Evolutionary conservation across 2,329 filamentous ascomycete species (phyloP), one percentile per base, ranked within the genome.

Genomic region (Spiromastix sp.): DNA sequence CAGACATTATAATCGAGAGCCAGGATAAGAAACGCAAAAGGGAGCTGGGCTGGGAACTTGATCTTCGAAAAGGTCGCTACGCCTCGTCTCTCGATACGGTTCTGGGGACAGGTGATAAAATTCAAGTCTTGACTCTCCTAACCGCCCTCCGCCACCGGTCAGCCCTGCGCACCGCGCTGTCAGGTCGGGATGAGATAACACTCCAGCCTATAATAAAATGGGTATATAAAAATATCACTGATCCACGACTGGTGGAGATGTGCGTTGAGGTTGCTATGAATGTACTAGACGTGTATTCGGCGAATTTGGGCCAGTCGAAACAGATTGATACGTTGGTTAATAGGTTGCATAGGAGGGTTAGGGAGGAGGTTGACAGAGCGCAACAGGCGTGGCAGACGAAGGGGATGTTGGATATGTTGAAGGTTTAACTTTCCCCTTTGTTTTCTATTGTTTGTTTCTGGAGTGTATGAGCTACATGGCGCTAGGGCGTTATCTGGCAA

Each of bases 71-170:
- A 50, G 86, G 79, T 8, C 73, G 77, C 40, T 96, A 91, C 56
- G 70, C 71, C 3, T 68, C 73, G 20, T 85, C 91, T 2, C 67
- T 98, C 18, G 89, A 96, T 59, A 66, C 74, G 33, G 85, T 87
- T 10, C 68, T 98, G 8, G 69, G 75, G 44, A 60, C 64, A 9
- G 49, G 59, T 7, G 71, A 77, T 44, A 70, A 77, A 55, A 68
- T 72, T 15, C 67, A 77, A 2, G 64, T 82, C 32, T 70, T 95
- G 18, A 93, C 85, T 0, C 67, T 94, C 18, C 68, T 98, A 13
- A 81, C 82, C 9, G 83, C 86, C 5, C 71, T 98, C 21, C 80
- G 85, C 26, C 89, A 98, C 61, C 82, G 89, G 40, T 85, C 81
- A 40, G 89, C 86, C 2, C 70, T 95, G 40, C 77, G 82, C 32